Evolutionary conservation across 768 basidiomycete species (phyloP).

Genomic region (Lentinula detonsa): DNA sequence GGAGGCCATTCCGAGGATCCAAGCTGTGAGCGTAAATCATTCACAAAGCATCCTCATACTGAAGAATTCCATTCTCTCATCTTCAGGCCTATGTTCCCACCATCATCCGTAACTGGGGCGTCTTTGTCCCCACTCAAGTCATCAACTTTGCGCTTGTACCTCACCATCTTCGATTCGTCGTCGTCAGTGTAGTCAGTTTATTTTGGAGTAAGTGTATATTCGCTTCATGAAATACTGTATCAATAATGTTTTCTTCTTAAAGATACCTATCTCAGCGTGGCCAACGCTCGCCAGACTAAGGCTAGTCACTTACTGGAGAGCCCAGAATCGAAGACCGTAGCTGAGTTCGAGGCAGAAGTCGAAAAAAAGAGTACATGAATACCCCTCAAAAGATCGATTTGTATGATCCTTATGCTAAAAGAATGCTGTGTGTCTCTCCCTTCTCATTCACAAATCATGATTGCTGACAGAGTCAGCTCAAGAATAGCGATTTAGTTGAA

Average conservation of each 20-base stretch:
- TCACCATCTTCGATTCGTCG: conserved; percentile 67
- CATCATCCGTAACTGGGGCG: conserved; percentile 70
- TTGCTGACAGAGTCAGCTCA: background rate
- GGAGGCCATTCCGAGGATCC: conserved; percentile 35
- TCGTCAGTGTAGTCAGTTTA: conserved; percentile 71
- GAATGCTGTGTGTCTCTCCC: background rate
- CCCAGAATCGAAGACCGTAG: background rate
- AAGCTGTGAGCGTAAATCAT: conserved; percentile 27
- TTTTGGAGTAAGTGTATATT: conserved; percentile 68
- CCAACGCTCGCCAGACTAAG: conserved; percentile 33
- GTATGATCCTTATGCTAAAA: background rate
- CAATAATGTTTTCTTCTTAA: background rate
- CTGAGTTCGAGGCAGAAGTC: background rate
- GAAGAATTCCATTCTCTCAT: background rate
- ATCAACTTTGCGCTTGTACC: conserved; percentile 79
- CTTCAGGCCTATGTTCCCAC: conserved; percentile 65
- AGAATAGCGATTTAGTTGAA: background rate
- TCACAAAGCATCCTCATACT: background rate
- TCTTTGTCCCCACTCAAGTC: conserved; percentile 71
- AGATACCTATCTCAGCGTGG: conserved; percentile 62
- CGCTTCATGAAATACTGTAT: background rate
- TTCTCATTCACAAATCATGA: background rate
- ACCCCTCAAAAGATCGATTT: background rate
- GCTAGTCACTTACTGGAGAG: background rate
- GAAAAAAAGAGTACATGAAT: background rate